Evolutionary conservation across 805 yeast species (phyloP).

Genomic region (Suhomyces vadensis): DNA sequence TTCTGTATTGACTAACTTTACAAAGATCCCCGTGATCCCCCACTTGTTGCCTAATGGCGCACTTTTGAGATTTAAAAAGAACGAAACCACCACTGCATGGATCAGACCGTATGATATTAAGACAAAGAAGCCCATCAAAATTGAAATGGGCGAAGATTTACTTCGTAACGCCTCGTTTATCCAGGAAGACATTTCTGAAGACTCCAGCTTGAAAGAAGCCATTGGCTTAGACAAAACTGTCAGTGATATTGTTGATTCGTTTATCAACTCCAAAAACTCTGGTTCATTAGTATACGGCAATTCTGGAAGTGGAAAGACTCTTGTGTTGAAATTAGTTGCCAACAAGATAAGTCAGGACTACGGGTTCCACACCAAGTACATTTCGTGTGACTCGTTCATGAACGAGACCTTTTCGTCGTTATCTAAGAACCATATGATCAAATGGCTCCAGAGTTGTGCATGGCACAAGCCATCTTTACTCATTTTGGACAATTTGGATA

Average conservation of each 20-base stretch:
- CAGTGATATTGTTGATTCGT: constrained; percentile 36
- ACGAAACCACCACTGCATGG: constrained; percentile 48
- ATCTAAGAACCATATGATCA: constrained; percentile 43
- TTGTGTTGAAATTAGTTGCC: constrained; percentile 47
- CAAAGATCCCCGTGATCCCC: constrained; percentile 53
- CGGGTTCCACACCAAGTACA: constrained; percentile 47
- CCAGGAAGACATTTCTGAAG: constrained; percentile 12
- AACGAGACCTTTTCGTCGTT: constrained; percentile 54
- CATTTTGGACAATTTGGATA: constrained; percentile 76
- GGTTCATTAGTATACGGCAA: constrained; percentile 71
- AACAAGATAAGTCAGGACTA: constrained; percentile 34
- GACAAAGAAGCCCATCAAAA: constrained; percentile 27
- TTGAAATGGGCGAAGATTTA: constrained; percentile 55
- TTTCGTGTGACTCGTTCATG: constrained; percentile 56
- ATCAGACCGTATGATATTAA: constrained; percentile 32
- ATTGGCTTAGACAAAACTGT: constrained; percentile 60
- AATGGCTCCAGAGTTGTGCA: constrained; percentile 51
- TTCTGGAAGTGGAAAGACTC: constrained; percentile 81
- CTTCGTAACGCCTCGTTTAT: constrained; percentile 46
- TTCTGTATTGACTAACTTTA: constrained; percentile 49
- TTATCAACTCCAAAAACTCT: constrained; percentile 44
- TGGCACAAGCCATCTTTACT: constrained; percentile 82
- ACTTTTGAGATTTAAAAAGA: constrained; percentile 48
- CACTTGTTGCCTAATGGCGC: constrained; percentile 60
- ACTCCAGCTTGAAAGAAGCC: constrained; percentile 23